Percentiles rank a stretch among this genome's conserved stretches.
Conservation (phyloP, 2,329 filamentous ascomycete genomes). For the Talaromyces islandicus region DNA sequence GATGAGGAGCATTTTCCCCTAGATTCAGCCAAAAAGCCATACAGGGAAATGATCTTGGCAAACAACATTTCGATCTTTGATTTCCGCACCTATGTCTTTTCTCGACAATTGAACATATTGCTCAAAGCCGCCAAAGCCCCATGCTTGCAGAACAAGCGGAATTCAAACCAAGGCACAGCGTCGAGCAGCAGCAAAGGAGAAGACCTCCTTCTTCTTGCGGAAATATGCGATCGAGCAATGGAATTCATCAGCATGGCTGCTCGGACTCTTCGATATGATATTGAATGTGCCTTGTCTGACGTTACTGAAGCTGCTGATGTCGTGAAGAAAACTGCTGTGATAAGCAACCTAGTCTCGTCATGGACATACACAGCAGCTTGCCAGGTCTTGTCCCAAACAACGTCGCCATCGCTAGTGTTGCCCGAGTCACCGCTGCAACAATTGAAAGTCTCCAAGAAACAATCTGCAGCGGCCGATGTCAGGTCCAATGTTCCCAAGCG, state of each 20-base stretch:
- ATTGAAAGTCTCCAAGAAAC: slow-evolving; percentile 18
- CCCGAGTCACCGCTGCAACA: slow-evolving; percentile 32
- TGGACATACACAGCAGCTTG: slow-evolving; percentile 41
- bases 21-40: slow-evolving; percentile 65
- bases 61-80: slow-evolving; percentile 97
- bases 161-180: slow-evolving; percentile 26
- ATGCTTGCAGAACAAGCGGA: slow-evolving; percentile 27
- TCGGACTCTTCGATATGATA: slow-evolving; percentile 71
- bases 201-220: slow-evolving; percentile 72
- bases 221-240: slow-evolving; percentile 75
- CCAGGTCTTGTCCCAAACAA: slow-evolving; percentile 39
- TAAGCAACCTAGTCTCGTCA: slow-evolving; percentile 42
- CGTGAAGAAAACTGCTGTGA: slow-evolving; percentile 28
- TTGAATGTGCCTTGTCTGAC: slow-evolving; percentile 56
- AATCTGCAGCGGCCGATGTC: slow-evolving; percentile 17
- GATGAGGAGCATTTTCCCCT: slow-evolving; percentile 33
- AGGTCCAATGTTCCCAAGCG: slow-evolving; percentile 29
- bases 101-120: slow-evolving; percentile 76
- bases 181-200: slow-evolving; percentile 57
- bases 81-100: slow-evolving; percentile 89
- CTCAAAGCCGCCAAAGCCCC: slow-evolving; percentile 69
- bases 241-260: slow-evolving; percentile 79
- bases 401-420: slow-evolving; percentile 28
- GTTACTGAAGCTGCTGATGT: slow-evolving; percentile 30
- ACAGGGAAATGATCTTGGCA: slow-evolving; percentile 83